Percentiles rank a stretch among this genome's conserved stretches.
Conservation (phyloP, 176 grass and related monocot species). For the Raddia guianensis region DNA sequence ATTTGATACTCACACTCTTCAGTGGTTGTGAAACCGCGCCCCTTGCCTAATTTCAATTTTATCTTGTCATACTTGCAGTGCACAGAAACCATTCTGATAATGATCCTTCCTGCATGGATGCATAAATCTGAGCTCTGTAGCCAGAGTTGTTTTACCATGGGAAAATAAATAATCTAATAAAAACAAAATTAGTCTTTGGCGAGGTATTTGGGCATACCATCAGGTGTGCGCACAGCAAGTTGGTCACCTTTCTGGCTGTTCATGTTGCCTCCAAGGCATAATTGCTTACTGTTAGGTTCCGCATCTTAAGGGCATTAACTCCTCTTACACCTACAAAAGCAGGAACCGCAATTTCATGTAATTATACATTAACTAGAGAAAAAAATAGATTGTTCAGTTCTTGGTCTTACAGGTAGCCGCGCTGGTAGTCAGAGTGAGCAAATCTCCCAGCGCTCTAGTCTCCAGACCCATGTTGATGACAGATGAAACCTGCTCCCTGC, state of each 20-base stretch:
- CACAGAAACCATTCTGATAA: conserved; percentile 52
- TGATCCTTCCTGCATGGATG: conserved; percentile 49
- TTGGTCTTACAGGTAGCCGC: conserved; percentile 60
- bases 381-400: neutral
- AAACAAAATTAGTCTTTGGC: neutral
- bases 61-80: conserved; percentile 43
- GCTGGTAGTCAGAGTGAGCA: conserved; percentile 56
- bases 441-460: conserved; percentile 36
- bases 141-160: neutral
- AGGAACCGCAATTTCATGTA: conserved; percentile 19
- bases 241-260: conserved; percentile 36
- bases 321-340: conserved; percentile 56
- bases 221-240: conserved; percentile 46
- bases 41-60: conserved; percentile 57
- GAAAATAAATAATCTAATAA: conserved; percentile 8
- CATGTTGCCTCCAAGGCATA: conserved; percentile 40
- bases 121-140: conserved; percentile 1
- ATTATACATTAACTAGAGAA: neutral
- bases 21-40: conserved; percentile 40
- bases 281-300: conserved; percentile 26
- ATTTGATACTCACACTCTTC: conserved; percentile 52
- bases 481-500: conserved; percentile 49
- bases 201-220: conserved; percentile 38
- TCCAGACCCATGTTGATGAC: conserved; percentile 51
- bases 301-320: conserved; percentile 50